These are phyloP conservation scores for Erigeron philadelphicus DNA, from an alignment of 140 eudicot genomes.

Conservation along the genomic window DNA sequence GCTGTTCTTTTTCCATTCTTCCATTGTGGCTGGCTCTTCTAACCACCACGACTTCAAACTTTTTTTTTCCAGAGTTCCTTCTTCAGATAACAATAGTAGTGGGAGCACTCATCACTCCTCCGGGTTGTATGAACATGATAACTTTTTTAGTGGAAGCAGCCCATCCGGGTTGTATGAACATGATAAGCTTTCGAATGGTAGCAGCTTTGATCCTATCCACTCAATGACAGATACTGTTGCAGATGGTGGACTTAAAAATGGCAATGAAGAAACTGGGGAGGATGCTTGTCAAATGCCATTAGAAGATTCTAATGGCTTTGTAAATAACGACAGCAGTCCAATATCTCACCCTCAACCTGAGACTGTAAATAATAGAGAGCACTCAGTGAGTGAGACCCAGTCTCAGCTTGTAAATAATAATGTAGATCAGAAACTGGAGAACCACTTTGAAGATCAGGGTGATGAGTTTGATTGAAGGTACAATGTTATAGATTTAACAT, in stretches of 20 bases:
- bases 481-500: not conserved
- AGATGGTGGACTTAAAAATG: constrained; percentile 31
- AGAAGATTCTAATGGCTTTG: constrained; percentile 46
- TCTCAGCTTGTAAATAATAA: constrained; percentile 61
- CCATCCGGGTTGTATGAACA: constrained; percentile 17
- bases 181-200: constrained; percentile 14
- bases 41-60: not conserved
- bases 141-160: constrained; percentile 7
- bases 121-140: constrained; percentile 26
- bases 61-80: constrained; percentile 32
- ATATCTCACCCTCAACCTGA: constrained; percentile 34
- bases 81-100: constrained; percentile 15
- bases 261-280: constrained; percentile 38
- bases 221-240: constrained; percentile 16
- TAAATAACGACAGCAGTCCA: constrained; percentile 50
- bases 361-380: constrained; percentile 61
- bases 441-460: constrained; percentile 42
- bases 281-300: constrained; percentile 35
- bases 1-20: not conserved
- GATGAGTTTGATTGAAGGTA: constrained; percentile 51
- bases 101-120: constrained; percentile 26
- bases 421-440: constrained; percentile 40
- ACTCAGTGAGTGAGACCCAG: constrained; percentile 36
- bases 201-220: constrained; percentile 31
- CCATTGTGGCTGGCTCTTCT: not conserved